Base-by-base conservation (phyloP, 164 flowering plant genomes). In the Berberis vulgaris region DNA sequence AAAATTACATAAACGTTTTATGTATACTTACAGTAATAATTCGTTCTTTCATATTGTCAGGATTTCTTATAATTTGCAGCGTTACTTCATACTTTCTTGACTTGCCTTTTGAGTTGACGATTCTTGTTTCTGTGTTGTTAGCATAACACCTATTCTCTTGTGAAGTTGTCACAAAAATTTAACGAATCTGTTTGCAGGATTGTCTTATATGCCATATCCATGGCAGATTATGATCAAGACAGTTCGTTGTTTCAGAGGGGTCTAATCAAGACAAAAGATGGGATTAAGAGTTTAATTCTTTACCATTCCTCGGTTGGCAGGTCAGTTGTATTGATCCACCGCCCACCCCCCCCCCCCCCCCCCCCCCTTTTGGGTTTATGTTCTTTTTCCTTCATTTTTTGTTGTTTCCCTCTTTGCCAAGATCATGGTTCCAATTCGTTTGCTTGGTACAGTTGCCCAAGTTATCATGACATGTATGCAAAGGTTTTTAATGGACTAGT, bases 221-320 rank as follows among this genome's bases (percentile, higher is more conserved):
- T 90, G 90, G 86, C 80, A 13, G 86, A 94, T 75, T 79, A 82
- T 77, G 97, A 88, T 74, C 98, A 94, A 67, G 89, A 83, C 3
- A 65, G 63, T 41, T 53, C 65, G 10, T 79, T 68, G 60, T 69
- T 10, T 6, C 73, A 77, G 61, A 73, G 78, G 69, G 65, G 72
- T 63, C 67, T 74, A 53, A 72, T 90, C 66, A 81, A 74, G 75
- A 94, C 98, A 53, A 84, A 73, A 78, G 89, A 82, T 74, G 98
- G 95, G 40, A 81, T 94, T 6, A 76, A 79, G 67, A 83, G 80
- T 61, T 74, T 90, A 63, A 83, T 89, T 58, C 81, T 88, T 10
- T 91, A 87, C 69, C 78, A 78, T 67, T 74, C 86, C 26, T 94
- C 98, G 0, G 73, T 84, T 71, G 95, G 95, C 76, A 84, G 98